These are phyloP conservation scores for Debaryomyces coudertii DNA, from an alignment of 1,139 yeast species.

Conservation along the genomic window DNA sequence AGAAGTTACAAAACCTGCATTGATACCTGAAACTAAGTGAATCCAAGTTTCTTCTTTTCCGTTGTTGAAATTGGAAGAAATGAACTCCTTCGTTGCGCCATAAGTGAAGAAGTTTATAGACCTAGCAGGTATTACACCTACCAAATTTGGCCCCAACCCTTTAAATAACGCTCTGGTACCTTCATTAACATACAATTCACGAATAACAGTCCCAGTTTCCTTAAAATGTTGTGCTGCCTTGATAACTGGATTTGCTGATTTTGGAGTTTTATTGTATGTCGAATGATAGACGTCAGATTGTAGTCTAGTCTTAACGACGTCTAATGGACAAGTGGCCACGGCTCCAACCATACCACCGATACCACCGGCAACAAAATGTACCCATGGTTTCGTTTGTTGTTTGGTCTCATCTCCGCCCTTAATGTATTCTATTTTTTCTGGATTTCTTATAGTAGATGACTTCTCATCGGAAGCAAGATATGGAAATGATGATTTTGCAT, in stretches of 20 bases:
- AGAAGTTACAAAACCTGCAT: conserved; percentile 93
- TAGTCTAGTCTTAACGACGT: conserved; percentile 92
- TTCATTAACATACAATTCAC: conserved; percentile 69
- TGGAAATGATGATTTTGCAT: conserved; percentile 61
- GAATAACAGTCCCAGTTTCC: conserved; percentile 78
- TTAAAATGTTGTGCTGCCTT: conserved; percentile 69
- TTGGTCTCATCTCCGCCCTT: conserved; percentile 12
- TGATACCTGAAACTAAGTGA: conserved; percentile 85
- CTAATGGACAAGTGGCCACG: conserved; percentile 88
- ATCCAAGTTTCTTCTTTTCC: conserved; percentile 84
- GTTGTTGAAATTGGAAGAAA: conserved; percentile 64
- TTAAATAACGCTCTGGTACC: conserved; percentile 87
- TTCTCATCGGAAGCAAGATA: conserved; percentile 75
- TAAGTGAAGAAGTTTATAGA: conserved; percentile 96
- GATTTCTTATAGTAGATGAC: conserved; percentile 47
- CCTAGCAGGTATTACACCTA: conserved; percentile 98
- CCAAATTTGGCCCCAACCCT: conserved; percentile 94
- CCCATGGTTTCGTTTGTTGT: conserved; percentile 73
- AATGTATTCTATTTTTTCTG: conserved; percentile 20
- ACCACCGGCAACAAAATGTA: conserved; percentile 99
- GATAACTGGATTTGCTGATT: conserved; percentile 41
- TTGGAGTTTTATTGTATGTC: conserved; percentile 44
- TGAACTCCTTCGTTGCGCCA: conserved; percentile 81
- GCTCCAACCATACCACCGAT: conserved; percentile 99
- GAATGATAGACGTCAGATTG: conserved; percentile 78